Evolutionary conservation across 164 flowering plant genomes (phyloP), one percentile per base, ranked within the genome.

Genomic region (Saururus chinensis): DNA sequence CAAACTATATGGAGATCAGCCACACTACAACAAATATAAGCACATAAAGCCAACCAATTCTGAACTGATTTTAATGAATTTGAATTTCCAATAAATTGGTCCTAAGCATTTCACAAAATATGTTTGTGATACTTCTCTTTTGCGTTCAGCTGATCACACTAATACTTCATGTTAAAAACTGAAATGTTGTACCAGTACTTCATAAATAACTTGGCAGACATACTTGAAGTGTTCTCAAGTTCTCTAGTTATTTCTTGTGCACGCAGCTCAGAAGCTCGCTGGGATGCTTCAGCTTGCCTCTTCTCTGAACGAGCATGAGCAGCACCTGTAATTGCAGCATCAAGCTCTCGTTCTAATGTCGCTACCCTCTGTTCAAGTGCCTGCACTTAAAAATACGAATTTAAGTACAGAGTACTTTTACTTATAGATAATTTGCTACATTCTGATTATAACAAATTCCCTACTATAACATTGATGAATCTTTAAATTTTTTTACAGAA

Each of bases 181-280:
- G 37, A 30, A 2, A 20, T n/a, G 10, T 19, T 10, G 12, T 4
- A 20, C 11, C 56, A 53, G 19, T 10, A 20, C 22, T 20, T 53
- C 25, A 20, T 9, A 53, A 5, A 37, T 25, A 57, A 21, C 21
- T 26, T 10, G 20, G 19, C 35, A 51, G 2, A 73, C 88, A 60
- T 82, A 87, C 97, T 88, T 53, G 96, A 76, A 10, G 97, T 88
- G 80, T 91, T 91, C 73, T 91, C 95, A 51, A 88, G 92, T 75
- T 91, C 96, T 67, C 63, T 79, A 45, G 86, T 81, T 12, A 91
- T 73, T 63, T 88, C 95, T 59, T 73, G 84, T 17, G 81, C 77
- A 65, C 71, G 89, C 53, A 84, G 67, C 65, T 91, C 96, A 70
- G 92, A 84, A 69, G 86, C 84, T 65, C 81, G 82, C 56, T 87